phyloP scores from a whole-genome alignment of 2,329 filamentous ascomycete genomes.

The Colletotrichum euphorbiae region DNA sequence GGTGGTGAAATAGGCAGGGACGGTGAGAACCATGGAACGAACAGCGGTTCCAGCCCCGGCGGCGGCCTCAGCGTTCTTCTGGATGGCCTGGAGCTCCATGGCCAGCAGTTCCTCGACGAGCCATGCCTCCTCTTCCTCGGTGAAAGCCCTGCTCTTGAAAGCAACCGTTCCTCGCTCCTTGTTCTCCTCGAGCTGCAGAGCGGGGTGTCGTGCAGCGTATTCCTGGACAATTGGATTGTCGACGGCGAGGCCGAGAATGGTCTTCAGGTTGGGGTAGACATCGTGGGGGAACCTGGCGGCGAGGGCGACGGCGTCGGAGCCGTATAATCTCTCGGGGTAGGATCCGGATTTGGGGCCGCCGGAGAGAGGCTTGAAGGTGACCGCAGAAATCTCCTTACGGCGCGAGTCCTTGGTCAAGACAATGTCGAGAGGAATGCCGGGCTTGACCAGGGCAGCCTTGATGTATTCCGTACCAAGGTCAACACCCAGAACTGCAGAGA shows the following conservation, averaged over 20 bases:
- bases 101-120: conserved; percentile 93
- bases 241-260: conserved; percentile 80
- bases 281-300: conserved; percentile 90
- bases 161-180: conserved; percentile 75
- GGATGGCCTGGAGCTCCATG: conserved; percentile 95
- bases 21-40: conserved; percentile 86
- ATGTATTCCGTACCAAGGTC: conserved; percentile 97
- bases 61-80: conserved; percentile 85
- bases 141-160: conserved; percentile 82
- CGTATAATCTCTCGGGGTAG: conserved; percentile 92
- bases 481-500: conserved; percentile 85
- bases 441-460: conserved; percentile 95
- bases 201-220: conserved; percentile 83
- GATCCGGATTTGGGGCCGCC: conserved; percentile 70
- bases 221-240: conserved; percentile 72
- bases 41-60: conserved; percentile 81
- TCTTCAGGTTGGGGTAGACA: conserved; percentile 94
- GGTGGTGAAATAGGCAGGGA: conserved; percentile 89
- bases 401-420: conserved; percentile 98
- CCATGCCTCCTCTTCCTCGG: conserved; percentile 72
- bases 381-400: conserved; percentile 90
- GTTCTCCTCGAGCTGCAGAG: conserved; percentile 74
- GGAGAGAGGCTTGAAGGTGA: conserved; percentile 91
- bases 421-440: conserved; percentile 96
- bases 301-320: conserved; percentile 89